Evolutionary conservation across 495 filamentous ascomycete genomes (phyloP).

Genomic region (Daldinia concentrica): DNA sequence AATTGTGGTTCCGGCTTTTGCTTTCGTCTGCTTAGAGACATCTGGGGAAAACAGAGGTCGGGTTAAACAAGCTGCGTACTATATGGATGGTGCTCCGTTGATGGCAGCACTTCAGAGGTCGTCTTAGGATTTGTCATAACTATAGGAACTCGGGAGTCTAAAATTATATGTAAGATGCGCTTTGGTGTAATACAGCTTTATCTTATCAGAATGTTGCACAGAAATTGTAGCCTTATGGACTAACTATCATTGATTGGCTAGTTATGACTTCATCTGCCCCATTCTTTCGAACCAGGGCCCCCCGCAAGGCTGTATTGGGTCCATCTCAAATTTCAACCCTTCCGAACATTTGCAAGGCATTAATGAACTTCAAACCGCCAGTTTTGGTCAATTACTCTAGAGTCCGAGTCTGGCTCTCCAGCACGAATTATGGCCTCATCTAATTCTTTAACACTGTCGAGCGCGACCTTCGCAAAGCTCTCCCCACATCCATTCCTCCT

Average conservation of each 20-base stretch:
- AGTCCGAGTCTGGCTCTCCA: neutral
- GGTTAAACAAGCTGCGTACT: constrained; percentile 18
- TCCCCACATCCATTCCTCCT: constrained; percentile 89
- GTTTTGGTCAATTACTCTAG: neutral
- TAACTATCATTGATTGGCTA: constrained; percentile 13
- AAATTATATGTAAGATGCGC: neutral
- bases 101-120: constrained; percentile 29
- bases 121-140: constrained; percentile 5
- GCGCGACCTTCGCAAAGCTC: constrained; percentile 86
- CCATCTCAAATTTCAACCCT: constrained; percentile 39
- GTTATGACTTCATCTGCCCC: neutral
- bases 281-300: constrained; percentile 19
- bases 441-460: constrained; percentile 71
- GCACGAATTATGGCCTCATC: constrained; percentile 41
- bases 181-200: constrained; percentile 14
- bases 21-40: constrained; percentile 27
- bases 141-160: too few species aligned
- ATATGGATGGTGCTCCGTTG: constrained; percentile 35
- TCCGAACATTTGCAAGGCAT: constrained; percentile 10
- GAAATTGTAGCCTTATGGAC: constrained; percentile 18
- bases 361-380: constrained; percentile 4
- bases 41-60: constrained; percentile 22
- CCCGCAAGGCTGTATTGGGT: constrained; percentile 33
- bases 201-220: constrained; percentile 12
- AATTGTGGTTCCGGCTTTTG: constrained; percentile 39